A percentile compares a stretch with the other conserved stretches of the same genome.
phyloP scores from a whole-genome alignment of 2,329 filamentous ascomycete genomes.

The Arthrobotrys entomopaga region DNA sequence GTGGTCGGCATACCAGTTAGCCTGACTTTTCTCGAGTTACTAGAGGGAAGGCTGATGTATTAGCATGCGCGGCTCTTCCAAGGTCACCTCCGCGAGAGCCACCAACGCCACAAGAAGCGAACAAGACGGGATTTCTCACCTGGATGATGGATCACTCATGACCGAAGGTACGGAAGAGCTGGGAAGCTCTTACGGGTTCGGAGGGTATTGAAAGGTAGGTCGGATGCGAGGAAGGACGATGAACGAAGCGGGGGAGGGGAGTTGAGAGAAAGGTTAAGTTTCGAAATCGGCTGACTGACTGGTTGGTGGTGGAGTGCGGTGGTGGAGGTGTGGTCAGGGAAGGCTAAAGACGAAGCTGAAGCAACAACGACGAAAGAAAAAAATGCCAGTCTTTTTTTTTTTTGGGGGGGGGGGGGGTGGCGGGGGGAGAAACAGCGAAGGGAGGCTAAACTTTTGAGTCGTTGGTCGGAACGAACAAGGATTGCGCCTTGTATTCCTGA shows the following conservation, averaged over 20 bases:
- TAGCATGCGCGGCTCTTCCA: constrained; percentile 50
- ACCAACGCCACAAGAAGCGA: constrained; percentile 24
- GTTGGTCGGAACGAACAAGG: too few species aligned
- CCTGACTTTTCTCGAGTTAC: constrained; percentile 55
- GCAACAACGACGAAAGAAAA: constrained; percentile 14
- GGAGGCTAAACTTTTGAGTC: too few species aligned
- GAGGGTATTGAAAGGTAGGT: constrained; percentile 5
- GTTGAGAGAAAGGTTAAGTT: not conserved
- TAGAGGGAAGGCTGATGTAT: constrained; percentile 40
- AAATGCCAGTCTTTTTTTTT: not conserved
- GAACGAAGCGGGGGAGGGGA: not conserved
- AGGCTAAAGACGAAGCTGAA: constrained; percentile 50
- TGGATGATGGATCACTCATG: constrained; percentile 55
- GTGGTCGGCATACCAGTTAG: constrained; percentile 41
- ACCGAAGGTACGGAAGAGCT: constrained; percentile 52
- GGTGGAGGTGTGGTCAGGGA: constrained; percentile 3
- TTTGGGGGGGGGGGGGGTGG: not conserved
- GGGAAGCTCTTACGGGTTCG: constrained; percentile 21
- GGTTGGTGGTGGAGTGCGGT: not conserved
- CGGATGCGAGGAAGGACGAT: not conserved
- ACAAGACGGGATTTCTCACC: constrained; percentile 26
- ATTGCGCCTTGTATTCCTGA: too few species aligned
- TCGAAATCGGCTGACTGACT: constrained; percentile 6
- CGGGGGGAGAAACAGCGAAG: too few species aligned
- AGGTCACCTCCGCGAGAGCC: constrained; percentile 15